Percentiles rank a stretch among this genome's conserved stretches.
These are phyloP conservation scores for Apiospora saccharicola DNA, from an alignment of 2,329 filamentous ascomycete species.

Conservation along the genomic window DNA sequence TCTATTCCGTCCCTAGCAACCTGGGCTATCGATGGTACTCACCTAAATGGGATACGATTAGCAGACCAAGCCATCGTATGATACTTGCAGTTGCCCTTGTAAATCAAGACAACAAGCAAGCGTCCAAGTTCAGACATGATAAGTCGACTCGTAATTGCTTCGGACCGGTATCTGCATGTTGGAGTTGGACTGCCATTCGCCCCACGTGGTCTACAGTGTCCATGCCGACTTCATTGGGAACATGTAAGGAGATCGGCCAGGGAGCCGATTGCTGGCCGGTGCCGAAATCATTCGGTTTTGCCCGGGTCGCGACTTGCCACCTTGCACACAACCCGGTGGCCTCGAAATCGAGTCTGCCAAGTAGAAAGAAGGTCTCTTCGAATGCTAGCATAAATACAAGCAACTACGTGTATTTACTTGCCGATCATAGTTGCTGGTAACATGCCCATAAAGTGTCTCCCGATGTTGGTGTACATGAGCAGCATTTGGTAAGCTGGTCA, in stretches of 20 bases:
- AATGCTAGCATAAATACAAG: not conserved
- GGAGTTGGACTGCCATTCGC: not conserved
- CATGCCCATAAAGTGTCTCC: no score
- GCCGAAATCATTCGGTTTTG: not conserved
- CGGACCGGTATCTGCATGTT: not conserved
- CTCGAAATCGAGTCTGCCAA: not conserved
- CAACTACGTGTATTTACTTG: not conserved
- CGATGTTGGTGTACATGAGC: not conserved
- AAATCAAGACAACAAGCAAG: not conserved
- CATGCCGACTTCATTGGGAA: not conserved
- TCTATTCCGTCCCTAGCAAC: not conserved
- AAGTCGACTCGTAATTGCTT: not conserved
- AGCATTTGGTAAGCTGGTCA: not conserved
- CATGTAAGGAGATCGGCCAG: not conserved
- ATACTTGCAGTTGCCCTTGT: constrained; percentile 9
- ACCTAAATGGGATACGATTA: not conserved
- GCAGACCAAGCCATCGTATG: not conserved
- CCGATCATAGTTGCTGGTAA: no score
- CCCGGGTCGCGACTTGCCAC: not conserved
- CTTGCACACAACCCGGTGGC: not conserved
- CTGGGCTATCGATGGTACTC: not conserved
- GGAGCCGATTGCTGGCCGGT: not conserved
- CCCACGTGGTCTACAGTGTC: not conserved
- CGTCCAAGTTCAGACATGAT: not conserved
- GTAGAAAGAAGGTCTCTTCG: not conserved